Base-by-base conservation (phyloP, 345 rosid genomes). In the Durio zibethinus region DNA sequence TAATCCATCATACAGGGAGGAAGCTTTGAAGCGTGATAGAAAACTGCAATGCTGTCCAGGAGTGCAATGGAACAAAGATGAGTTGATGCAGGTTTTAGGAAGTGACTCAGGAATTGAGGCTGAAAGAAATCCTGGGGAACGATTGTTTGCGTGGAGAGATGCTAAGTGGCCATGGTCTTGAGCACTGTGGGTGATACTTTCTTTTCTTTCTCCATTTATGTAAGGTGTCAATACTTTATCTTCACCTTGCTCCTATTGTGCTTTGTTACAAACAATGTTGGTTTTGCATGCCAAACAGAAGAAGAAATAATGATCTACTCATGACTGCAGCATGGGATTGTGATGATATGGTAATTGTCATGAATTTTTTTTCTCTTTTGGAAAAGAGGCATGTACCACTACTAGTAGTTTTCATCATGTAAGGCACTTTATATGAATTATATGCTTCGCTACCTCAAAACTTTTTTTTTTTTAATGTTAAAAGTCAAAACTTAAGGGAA, bases 141-240 rank as follows among this genome's bases (percentile, higher is more conserved):
- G 87, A 60, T 85, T 85, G 42, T 86, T 93, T 85, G 86, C 84
- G 33, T 95, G 99, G 99, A 88, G 91, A 80, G 94, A 95, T 73
- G 97, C 99, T 45, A 92, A 81, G 78, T 92, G 97, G 97, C 99
- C 99, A 36, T 95, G 98, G 98, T 80, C 80, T 80, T 95, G 88
- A 89, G 74, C 47, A 29, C 36, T 36, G 40, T 18, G 8, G 70
- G 78, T 33, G 66, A 10, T 14, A 2, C 0, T 42, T 50, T 27
- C 18, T 50, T 60, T 61, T 14, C n/a, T n/a, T n/a, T n/a, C 59
- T 27, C 5, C 69, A 18, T 43, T 29, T 12, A 59, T 23, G 35
- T 25, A 59, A 25, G 35, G 36, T 60, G 38, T 3, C 15, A 11
- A 20, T 4, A 15, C 12, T 36, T 38, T 5, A 38, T 40, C 48